A percentile compares a stretch with the other conserved stretches of the same genome.
phyloP scores from a whole-genome alignment of 2,329 filamentous ascomycete species.

The Coniochaeta ligniaria region DNA sequence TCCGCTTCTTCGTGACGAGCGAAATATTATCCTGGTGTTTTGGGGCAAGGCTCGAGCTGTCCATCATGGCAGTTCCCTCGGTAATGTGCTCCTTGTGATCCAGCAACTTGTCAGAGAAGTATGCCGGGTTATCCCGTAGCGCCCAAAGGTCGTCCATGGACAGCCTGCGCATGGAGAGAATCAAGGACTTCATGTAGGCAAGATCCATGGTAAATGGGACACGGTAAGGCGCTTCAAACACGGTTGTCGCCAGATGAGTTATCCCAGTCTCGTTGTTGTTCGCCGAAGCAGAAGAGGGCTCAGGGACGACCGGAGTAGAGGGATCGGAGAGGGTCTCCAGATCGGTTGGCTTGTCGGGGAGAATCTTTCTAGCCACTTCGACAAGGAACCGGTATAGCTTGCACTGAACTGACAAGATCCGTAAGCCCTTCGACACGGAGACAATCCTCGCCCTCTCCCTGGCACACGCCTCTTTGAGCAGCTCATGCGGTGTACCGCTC shows the following conservation, averaged over 20 bases:
- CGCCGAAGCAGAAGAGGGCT: background rate
- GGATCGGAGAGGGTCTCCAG: background rate
- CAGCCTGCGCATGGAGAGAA: conserved; percentile 3
- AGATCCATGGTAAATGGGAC: conserved; percentile 6
- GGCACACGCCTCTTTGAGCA: background rate
- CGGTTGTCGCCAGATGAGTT: background rate
- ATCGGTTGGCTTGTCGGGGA: background rate
- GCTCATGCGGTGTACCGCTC: too few relatives aligned
- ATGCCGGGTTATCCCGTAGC: conserved; percentile 11
- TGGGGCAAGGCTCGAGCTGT: background rate
- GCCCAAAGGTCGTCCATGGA: conserved; percentile 11
- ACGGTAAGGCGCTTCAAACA: conserved; percentile 8
- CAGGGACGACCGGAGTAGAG: background rate
- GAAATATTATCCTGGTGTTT: background rate
- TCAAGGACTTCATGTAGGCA: background rate
- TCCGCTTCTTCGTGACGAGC: background rate
- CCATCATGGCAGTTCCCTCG: background rate
- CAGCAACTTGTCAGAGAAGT: conserved; percentile 4
- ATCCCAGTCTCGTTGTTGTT: background rate
- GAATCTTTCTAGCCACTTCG: background rate
- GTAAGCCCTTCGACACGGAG: background rate
- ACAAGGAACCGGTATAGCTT: background rate
- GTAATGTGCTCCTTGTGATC: conserved; percentile 6
- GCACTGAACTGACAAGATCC: background rate
- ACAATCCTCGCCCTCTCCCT: background rate